A percentile compares a stretch with the other conserved stretches of the same genome.
Evolutionary conservation across 192 early-diverging fungal species (phyloP).

Genomic region (Rhizoclosmatium globosum): DNA sequence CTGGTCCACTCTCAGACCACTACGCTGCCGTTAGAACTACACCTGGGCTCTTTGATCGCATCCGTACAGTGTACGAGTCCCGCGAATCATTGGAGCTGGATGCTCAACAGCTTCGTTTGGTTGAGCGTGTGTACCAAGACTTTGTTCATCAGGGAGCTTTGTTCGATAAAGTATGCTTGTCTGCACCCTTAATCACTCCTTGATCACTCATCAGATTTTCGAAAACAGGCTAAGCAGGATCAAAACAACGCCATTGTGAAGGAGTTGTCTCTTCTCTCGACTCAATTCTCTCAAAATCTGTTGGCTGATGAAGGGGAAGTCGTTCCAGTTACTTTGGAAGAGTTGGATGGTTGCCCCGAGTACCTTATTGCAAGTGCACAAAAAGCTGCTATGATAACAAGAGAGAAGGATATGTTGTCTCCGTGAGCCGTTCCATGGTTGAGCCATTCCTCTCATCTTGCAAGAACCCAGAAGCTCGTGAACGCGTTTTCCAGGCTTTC

Average conservation of each 20-base stretch:
- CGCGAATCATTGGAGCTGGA: not conserved
- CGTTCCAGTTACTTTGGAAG: not conserved
- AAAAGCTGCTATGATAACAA: not conserved
- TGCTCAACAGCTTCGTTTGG: not conserved
- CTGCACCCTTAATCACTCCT: too few relatives aligned
- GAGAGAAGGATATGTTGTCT: not conserved
- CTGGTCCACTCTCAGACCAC: not conserved
- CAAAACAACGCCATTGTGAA: conserved; percentile 5
- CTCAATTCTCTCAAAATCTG: not conserved
- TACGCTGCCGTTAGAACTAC: not conserved
- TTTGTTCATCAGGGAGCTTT: conserved; percentile 1
- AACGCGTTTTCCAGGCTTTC: conserved; percentile 3
- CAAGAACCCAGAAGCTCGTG: not conserved
- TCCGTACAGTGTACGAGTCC: not conserved
- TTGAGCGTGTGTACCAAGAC: not conserved
- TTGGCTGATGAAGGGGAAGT: not conserved
- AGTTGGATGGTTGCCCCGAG: not conserved
- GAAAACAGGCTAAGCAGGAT: not conserved
- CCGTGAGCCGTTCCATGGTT: not conserved
- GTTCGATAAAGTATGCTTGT: not conserved
- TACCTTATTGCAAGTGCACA: not conserved
- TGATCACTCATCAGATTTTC: too few relatives aligned
- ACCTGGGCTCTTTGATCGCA: conserved; percentile 9
- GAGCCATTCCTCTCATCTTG: conserved; percentile 8
- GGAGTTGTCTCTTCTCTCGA: not conserved